Percentiles rank a stretch among this genome's conserved stretches.
These are phyloP conservation scores for Cladosporium sp. DNA, from an alignment of 2,329 filamentous ascomycete genomes.

Conservation along the genomic window DNA sequence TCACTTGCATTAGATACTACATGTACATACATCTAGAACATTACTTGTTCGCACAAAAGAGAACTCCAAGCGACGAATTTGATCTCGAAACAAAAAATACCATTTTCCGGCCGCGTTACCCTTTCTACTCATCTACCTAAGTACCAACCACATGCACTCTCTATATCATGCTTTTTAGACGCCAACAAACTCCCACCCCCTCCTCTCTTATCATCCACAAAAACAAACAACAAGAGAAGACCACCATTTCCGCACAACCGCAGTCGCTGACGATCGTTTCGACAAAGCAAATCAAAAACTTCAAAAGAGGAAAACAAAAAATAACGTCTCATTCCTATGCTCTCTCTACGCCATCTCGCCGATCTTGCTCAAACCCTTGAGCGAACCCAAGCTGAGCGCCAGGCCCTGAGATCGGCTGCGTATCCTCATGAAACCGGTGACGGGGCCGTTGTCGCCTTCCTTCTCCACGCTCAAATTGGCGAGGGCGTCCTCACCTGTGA, in stretches of 20 bases:
- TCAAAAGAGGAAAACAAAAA: no score
- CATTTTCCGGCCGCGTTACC: neutral
- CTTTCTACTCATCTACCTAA: neutral
- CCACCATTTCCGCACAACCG: no score
- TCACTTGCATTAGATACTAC: no score
- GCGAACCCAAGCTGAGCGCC: slow-evolving; percentile 84
- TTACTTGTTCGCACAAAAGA: no score
- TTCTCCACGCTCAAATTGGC: slow-evolving; percentile 98
- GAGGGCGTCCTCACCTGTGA: slow-evolving; percentile 88
- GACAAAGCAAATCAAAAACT: neutral
- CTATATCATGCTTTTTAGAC: slow-evolving; percentile 1
- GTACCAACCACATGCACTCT: neutral
- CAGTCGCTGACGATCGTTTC: no score
- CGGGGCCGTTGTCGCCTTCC: slow-evolving; percentile 89
- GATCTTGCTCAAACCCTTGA: slow-evolving; percentile 87
- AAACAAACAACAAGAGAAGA: no score
- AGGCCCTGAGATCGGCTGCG: slow-evolving; percentile 94
- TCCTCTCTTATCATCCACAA: no score
- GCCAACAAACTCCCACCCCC: neutral
- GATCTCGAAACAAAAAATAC: slow-evolving; percentile 36
- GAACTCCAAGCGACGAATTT: slow-evolving; percentile 82
- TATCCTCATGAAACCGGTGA: slow-evolving; percentile 97
- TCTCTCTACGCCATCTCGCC: slow-evolving; percentile 24
- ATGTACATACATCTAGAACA: no score
- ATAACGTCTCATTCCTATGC: neutral